Evolutionary conservation across 2,329 filamentous ascomycete genomes (phyloP), one percentile per base, ranked within the genome.

Genomic region (Cladosporium sp.): DNA sequence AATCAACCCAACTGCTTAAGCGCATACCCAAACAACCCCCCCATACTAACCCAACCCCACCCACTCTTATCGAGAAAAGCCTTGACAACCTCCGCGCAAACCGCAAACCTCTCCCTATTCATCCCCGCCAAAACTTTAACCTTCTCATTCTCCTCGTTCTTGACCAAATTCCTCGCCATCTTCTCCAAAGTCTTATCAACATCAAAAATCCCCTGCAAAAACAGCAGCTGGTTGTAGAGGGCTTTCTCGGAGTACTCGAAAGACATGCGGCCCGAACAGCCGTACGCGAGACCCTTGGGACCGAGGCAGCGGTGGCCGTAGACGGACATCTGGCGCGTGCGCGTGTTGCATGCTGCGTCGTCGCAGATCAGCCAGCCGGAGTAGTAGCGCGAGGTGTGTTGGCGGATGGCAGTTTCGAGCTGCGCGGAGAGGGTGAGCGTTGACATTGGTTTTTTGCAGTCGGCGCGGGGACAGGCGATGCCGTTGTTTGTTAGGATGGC

Each of bases 201-300:
- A 68, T 98, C 91, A 76, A 90, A 98, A 49, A 97, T 71, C 42
- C 79, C 79, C 25, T 86, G 80, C 66, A 91, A 86, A 72, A 95
- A 98, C 49, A 97, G 72, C 35, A 98, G 76, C 71, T 98, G 93
- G 68, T 95, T 97, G 72, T 96, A 97, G 52, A 97, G 78, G 62
- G 86, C 85, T 71, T 93, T 92, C 72, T 97, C 93, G 1, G 80
- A 78, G 63, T 88, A 85, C 71, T 94, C 90, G 66, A 91, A 96
- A 18, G 80, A 75, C 91, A 98, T 97, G 43, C 82, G 82, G 16
- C 93, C 93, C 3, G 84, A 73, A 67, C 93, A 98, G 49, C 89
- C 91, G 50, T 84, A 80, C 0, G 86, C 92, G 3, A 93, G 83
- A 1, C 91, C 90, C 58, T 84, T 85, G 13, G 92, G 88, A 0